Percentiles rank a stretch among this genome's conserved stretches.
These are phyloP conservation scores for Periconia sp. DNA, from an alignment of 2,329 filamentous ascomycete genomes.

Conservation along the genomic window DNA sequence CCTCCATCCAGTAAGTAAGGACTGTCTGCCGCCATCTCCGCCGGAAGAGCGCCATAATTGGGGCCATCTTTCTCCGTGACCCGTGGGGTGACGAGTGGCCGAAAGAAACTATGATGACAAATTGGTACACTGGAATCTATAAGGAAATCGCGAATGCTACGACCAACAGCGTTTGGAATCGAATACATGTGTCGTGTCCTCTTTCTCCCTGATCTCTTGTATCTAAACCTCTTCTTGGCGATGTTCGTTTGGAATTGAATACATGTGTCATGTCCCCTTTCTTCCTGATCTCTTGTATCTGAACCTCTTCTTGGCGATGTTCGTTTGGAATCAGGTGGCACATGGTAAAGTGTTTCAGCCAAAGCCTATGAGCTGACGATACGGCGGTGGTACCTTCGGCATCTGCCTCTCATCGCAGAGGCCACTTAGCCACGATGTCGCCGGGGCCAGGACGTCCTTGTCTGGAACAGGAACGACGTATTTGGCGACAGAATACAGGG, in stretches of 20 bases:
- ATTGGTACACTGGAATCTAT: too few species aligned
- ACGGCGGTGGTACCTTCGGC: constrained; percentile 7
- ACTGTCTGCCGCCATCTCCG: constrained; percentile 15
- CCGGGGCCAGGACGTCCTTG: constrained; percentile 5
- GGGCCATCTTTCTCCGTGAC: constrained; percentile 13
- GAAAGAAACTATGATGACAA: too few species aligned
- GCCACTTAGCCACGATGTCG: constrained; percentile 11
- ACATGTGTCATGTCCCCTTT: constrained; percentile 2
- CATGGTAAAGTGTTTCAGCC: constrained; percentile 2
- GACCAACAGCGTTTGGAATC: constrained; percentile 5
- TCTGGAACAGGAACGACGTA: constrained; percentile 7
- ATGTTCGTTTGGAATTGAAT: constrained; percentile 7
- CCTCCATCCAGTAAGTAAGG: constrained; percentile 11
- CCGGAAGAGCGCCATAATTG: constrained; percentile 14
- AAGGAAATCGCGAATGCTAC: too few species aligned
- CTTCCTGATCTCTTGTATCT: constrained; percentile 6
- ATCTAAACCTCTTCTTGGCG: constrained; percentile 4
- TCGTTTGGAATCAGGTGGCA: constrained; percentile 4
- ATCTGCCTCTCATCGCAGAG: constrained; percentile 12
- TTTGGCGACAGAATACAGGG: constrained; percentile 8
- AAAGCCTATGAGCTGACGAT: constrained; percentile 11
- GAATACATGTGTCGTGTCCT: constrained; percentile 1
- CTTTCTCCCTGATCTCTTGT: constrained; percentile 6
- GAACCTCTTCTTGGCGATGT: constrained; percentile 2
- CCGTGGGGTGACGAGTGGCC: too few species aligned